phyloP scores from a whole-genome alignment of 176 grass and related monocot species.

The Carex littledalei region DNA sequence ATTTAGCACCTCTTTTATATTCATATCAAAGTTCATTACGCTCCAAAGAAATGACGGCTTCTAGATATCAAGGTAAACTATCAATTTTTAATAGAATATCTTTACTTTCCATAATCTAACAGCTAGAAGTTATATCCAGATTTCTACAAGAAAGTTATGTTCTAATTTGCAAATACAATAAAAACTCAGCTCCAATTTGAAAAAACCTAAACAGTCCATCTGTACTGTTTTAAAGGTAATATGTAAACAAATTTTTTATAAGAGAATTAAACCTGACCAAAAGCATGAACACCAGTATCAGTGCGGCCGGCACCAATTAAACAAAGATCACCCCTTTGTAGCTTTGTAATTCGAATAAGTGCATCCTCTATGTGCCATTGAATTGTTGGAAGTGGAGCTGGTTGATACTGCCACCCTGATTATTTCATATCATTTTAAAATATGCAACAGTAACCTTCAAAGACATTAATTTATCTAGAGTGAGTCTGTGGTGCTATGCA shows the following conservation, averaged over 20 bases:
- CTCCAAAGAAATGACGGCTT: neutral
- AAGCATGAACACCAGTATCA: slow-evolving; percentile 92
- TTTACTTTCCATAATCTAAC: neutral
- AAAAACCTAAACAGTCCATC: neutral
- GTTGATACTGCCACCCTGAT: slow-evolving; percentile 97
- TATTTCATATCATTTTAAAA: neutral
- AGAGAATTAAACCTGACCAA: slow-evolving; percentile 78
- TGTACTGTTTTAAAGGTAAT: neutral
- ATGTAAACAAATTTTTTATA: neutral
- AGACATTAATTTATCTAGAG: neutral
- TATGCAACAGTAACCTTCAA: neutral
- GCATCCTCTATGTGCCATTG: slow-evolving; percentile 79
- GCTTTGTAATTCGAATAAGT: slow-evolving; percentile 60
- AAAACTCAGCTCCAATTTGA: neutral
- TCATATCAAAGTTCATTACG: neutral
- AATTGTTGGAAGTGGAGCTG: slow-evolving; percentile 63
- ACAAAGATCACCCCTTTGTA: slow-evolving; percentile 64
- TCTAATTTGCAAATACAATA: neutral
- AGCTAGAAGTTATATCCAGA: neutral
- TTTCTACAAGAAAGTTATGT: neutral
- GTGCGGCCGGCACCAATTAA: slow-evolving; percentile 87
- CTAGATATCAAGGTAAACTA: neutral
- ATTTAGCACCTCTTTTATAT: neutral
- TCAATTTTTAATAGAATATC: neutral
- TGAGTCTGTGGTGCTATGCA: too few relatives aligned